Evolutionary conservation across 1,284 basidiomycete genomes (phyloP), one percentile per base, ranked within the genome.

Genomic region (Apiotrichum sp.): DNA sequence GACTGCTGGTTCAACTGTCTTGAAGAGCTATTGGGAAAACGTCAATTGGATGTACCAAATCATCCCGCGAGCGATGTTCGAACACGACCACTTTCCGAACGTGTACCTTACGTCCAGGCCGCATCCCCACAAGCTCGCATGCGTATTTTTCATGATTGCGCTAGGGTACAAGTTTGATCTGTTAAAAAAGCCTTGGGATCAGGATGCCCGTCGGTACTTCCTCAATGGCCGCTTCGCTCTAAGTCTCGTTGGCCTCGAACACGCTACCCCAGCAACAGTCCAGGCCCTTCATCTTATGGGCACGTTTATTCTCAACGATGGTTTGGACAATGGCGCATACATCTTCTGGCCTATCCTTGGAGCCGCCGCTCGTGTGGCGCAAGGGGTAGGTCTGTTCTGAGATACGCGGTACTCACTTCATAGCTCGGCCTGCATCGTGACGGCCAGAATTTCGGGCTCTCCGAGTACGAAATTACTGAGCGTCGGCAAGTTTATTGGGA

Each of bases 341-440:
- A 65, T 68, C 6, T 73, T 70, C 53, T 77, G 75, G 75, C 75
- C 73, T 4, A 71, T 77, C 44, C 64, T 75, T 6, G 75, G 75
- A 4, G 65, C 64, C 6, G 70, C 72, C 3, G 59, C 70, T 49
- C 72, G 74, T 41, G 60, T 71, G 4, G 69, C 71, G 1, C 65
- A 70, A 40, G 68, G 69, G 34, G 71, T 74, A 48, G 55, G 68
- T 22, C 22, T 22, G 22, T 22, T 22, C 22, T 22, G 22, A 22
- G 22, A 22, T 22, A 22, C 22, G 22, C 22, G 22, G 22, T 45
- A 53, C 62, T 58, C 40, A 58, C 34, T 7, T 10, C 13, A 9
- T 49, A 72, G 71, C 66, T 76, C 29, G 75, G 75, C 1, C 56
- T 77, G 1, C 73, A 77, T 61, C 68, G 75, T 4, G 73, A 77